Conservation (phyloP, 352 stramenopile species). For the Globisporangium spiculum region DNA sequence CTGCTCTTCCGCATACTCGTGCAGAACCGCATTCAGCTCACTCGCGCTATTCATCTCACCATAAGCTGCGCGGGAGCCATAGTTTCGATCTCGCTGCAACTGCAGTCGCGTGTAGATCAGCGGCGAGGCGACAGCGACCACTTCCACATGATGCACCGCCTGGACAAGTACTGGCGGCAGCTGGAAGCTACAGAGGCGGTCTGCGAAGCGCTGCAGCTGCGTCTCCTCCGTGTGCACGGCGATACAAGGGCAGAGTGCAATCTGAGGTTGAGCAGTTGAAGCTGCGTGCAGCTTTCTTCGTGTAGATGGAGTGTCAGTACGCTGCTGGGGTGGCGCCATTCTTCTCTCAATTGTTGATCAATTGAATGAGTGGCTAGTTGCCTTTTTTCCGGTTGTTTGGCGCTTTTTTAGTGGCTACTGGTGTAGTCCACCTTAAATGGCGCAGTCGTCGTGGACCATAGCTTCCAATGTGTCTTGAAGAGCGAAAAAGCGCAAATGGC, state of each 20-base stretch:
- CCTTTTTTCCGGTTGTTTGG: background rate
- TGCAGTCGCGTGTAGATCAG: conserved; percentile 14
- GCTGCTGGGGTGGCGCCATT: background rate
- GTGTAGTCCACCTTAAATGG: conserved; percentile 8
- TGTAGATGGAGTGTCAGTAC: background rate
- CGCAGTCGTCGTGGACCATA: background rate
- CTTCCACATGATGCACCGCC: background rate
- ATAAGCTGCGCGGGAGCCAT: background rate
- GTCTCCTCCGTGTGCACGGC: conserved; percentile 32
- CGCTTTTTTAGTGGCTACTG: background rate
- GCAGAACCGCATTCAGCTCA: conserved; percentile 7
- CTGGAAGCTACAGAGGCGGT: conserved; percentile 7
- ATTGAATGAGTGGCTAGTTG: background rate
- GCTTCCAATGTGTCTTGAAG: background rate
- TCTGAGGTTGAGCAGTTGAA: background rate
- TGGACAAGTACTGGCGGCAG: background rate
- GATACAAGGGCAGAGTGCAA: conserved; percentile 15
- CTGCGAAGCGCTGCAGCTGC: conserved; percentile 27
- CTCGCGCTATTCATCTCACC: background rate
- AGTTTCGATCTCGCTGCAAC: background rate
- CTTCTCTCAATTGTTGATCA: background rate
- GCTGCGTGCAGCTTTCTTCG: background rate
- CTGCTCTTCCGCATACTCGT: background rate
- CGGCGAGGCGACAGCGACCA: conserved; percentile 17
- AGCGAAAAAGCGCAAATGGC: background rate